Conservation (phyloP, 441 rosid genomes). For the Jatropha podagrica region DNA sequence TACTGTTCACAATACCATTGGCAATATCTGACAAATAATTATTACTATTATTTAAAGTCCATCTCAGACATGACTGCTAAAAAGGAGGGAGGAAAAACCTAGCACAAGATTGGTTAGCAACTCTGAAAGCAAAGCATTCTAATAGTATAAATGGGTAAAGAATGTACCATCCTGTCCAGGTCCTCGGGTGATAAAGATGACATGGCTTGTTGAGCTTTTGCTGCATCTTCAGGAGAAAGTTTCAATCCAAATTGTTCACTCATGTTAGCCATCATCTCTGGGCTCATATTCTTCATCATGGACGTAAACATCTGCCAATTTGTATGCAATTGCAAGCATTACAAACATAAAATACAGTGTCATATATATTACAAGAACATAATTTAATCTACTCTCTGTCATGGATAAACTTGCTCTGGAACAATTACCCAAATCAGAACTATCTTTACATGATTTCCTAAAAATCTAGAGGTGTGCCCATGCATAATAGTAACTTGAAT, state of each 20-base stretch:
- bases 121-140: background rate
- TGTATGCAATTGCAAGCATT: slow-evolving; percentile 17
- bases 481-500: background rate
- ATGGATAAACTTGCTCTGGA: background rate
- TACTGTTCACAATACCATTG: background rate
- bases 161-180: slow-evolving; percentile 79
- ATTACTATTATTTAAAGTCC: background rate
- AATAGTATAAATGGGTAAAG: background rate
- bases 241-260: slow-evolving; percentile 82
- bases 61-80: background rate
- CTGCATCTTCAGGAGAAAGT: slow-evolving; percentile 83
- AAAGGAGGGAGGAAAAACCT: background rate
- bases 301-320: slow-evolving; percentile 72
- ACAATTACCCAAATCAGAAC: background rate
- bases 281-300: slow-evolving; percentile 88
- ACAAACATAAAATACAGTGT: background rate
- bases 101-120: background rate
- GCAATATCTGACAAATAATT: background rate
- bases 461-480: background rate
- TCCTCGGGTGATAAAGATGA: slow-evolving; percentile 75
- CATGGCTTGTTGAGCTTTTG: slow-evolving; percentile 88
- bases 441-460: background rate
- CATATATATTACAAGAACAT: background rate
- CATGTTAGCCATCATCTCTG: slow-evolving; percentile 95
- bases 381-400: background rate